Conservation (phyloP, 352 stramenopile species). For the Phytopythium litorale region DNA sequence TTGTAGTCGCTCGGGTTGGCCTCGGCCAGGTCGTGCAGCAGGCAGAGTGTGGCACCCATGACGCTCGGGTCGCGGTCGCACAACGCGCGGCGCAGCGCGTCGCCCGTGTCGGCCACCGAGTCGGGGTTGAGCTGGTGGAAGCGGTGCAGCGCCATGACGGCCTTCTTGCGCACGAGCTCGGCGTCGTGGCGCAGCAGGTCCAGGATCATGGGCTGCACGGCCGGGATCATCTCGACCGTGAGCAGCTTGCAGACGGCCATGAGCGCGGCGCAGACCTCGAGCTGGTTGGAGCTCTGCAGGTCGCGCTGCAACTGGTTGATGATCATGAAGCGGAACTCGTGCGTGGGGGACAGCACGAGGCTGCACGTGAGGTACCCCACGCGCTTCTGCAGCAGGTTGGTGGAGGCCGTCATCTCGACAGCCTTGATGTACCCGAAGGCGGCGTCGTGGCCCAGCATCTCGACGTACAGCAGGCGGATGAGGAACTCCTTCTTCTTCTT, state of each 20-base stretch:
- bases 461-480: slow-evolving; percentile 99
- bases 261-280: slow-evolving; percentile 95
- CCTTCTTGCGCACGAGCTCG: slow-evolving; percentile 99
- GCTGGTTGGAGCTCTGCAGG: slow-evolving; percentile 87
- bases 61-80: slow-evolving; percentile 99
- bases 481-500: slow-evolving; percentile 99
- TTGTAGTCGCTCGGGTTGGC: slow-evolving; percentile 94
- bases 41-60: slow-evolving; percentile 95
- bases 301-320: slow-evolving; percentile 99
- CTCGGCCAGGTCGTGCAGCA: slow-evolving; percentile 92
- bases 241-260: slow-evolving; percentile 95
- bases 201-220: slow-evolving; percentile 93
- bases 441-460: slow-evolving; percentile 99
- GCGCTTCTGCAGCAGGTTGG: slow-evolving; percentile 98
- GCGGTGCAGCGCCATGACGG: slow-evolving; percentile 97
- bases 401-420: slow-evolving; percentile 97
- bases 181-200: slow-evolving; percentile 95
- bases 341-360: slow-evolving; percentile 95
- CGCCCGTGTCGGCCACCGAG: slow-evolving; percentile 82
- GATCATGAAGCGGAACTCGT: slow-evolving; percentile 99
- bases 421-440: slow-evolving; percentile 99
- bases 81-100: slow-evolving; percentile 93
- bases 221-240: slow-evolving; percentile 98
- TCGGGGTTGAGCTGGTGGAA: slow-evolving; percentile 98
- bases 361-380: slow-evolving; percentile 95